phyloP scores from a whole-genome alignment of 1,284 basidiomycete genomes.

The Leucoagaricus sp. region DNA sequence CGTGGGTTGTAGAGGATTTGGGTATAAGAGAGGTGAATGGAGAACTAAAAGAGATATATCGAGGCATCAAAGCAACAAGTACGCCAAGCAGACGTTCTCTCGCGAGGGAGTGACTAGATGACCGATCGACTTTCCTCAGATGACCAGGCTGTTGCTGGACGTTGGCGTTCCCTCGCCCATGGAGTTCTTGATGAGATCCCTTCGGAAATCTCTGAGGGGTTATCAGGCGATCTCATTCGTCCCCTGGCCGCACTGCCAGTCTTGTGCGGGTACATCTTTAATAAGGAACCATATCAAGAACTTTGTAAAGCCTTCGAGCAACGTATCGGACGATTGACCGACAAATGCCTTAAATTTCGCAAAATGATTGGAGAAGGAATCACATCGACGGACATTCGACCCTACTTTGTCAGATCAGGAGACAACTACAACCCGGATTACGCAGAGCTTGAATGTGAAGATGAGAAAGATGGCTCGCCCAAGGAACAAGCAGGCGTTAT shows the following conservation, averaged over 20 bases:
- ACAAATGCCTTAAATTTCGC: slow-evolving; percentile 39
- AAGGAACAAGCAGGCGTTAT: not conserved
- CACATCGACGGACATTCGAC: slow-evolving; percentile 44
- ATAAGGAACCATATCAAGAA: slow-evolving; percentile 33
- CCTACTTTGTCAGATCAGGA: slow-evolving; percentile 32
- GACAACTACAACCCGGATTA: slow-evolving; percentile 31
- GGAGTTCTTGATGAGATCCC: not conserved
- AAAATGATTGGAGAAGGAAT: slow-evolving; percentile 48
- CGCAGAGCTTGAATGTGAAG: slow-evolving; percentile 41
- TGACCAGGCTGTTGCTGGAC: slow-evolving; percentile 19
- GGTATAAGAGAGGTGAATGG: not conserved
- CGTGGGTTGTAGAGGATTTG: not conserved
- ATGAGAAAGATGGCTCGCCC: slow-evolving; percentile 1
- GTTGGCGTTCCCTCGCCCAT: slow-evolving; percentile 17
- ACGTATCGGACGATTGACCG: slow-evolving; percentile 39
- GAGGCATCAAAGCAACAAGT: not conserved
- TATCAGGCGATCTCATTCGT: not conserved
- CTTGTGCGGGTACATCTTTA: slow-evolving; percentile 39
- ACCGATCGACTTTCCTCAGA: slow-evolving; percentile 9
- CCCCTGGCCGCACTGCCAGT: slow-evolving; percentile 20
- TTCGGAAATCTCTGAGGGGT: not conserved
- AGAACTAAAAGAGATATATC: slow-evolving; percentile 1
- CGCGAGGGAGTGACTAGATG: not conserved
- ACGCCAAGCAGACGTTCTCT: not conserved
- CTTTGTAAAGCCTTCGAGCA: slow-evolving; percentile 35